A percentile compares a stretch with the other conserved stretches of the same genome.
These are phyloP conservation scores for Fusarium sp. DNA, from an alignment of 2,329 filamentous ascomycete genomes.

Conservation along the genomic window DNA sequence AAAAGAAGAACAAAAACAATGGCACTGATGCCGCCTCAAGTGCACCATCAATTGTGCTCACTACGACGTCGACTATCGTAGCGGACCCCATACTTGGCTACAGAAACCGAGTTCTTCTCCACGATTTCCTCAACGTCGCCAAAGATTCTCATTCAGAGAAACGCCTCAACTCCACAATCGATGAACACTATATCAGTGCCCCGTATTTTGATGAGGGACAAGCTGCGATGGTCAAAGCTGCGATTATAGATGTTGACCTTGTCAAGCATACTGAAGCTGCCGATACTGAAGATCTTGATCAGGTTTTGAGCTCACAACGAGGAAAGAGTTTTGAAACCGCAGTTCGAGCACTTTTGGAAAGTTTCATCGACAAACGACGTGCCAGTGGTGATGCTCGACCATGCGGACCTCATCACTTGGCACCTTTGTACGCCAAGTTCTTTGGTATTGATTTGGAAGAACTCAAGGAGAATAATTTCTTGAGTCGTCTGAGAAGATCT, in stretches of 20 bases:
- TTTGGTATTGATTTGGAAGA: conserved; percentile 5
- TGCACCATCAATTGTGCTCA: not conserved
- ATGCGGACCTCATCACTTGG: conserved; percentile 9
- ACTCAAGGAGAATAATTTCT: not conserved
- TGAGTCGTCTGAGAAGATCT: not conserved
- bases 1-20: not conserved
- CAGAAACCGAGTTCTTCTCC: conserved; percentile 7
- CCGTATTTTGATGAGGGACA: conserved; percentile 4
- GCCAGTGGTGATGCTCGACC: conserved; percentile 10
- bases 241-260: conserved; percentile 1
- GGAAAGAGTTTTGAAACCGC: not conserved
- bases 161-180: conserved; percentile 2
- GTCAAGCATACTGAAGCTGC: not conserved
- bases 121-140: conserved; percentile 1
- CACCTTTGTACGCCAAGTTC: not conserved
- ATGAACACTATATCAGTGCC: conserved; percentile 1
- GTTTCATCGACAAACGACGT: conserved; percentile 1
- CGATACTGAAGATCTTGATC: not conserved
- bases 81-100: conserved; percentile 1
- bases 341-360: not conserved
- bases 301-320: not conserved
- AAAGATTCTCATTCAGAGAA: conserved; percentile 1
- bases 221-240: not conserved
- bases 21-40: not conserved
- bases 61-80: not conserved